Percentiles rank a stretch among this genome's conserved stretches.
These are phyloP conservation scores for Carex sylvatica DNA, from an alignment of 202 grass and related monocot species.

Conservation along the genomic window DNA sequence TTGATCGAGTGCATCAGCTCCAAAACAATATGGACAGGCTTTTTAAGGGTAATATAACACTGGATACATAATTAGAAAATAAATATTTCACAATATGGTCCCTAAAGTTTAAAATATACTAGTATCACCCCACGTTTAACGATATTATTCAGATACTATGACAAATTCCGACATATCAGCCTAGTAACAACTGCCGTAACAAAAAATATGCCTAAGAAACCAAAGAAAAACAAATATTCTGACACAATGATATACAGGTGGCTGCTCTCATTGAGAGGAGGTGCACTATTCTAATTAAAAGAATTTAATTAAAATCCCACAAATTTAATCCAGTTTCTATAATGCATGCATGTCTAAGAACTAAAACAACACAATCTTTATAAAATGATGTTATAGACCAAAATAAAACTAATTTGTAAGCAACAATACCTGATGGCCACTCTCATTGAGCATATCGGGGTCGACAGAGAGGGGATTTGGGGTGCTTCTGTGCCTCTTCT, in stretches of 20 bases:
- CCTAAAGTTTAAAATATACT: not conserved
- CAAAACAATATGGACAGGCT: not conserved
- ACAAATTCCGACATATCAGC: not conserved
- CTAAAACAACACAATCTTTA: not conserved
- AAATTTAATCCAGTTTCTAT: not conserved
- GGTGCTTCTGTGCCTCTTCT: constrained; percentile 55
- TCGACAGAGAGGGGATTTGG: constrained; percentile 63
- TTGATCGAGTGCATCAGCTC: not conserved
- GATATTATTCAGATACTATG: not conserved
- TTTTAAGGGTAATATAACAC: not conserved
- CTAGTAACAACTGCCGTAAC: too few relatives aligned
- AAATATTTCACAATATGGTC: not conserved
- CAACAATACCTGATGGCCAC: constrained; percentile 79
- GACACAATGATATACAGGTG: not conserved
- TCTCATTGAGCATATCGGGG: constrained; percentile 71
- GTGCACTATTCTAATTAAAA: not conserved
- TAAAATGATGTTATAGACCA: not conserved
- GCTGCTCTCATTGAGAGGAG: not conserved
- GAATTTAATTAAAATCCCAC: not conserved
- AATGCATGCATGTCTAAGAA: not conserved
- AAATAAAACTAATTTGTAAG: not conserved
- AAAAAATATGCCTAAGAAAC: not conserved
- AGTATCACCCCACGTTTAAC: not conserved
- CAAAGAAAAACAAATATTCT: not conserved
- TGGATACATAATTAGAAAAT: not conserved